phyloP scores from a whole-genome alignment of 805 yeast genomes.

The Clavispora santaluciae region DNA sequence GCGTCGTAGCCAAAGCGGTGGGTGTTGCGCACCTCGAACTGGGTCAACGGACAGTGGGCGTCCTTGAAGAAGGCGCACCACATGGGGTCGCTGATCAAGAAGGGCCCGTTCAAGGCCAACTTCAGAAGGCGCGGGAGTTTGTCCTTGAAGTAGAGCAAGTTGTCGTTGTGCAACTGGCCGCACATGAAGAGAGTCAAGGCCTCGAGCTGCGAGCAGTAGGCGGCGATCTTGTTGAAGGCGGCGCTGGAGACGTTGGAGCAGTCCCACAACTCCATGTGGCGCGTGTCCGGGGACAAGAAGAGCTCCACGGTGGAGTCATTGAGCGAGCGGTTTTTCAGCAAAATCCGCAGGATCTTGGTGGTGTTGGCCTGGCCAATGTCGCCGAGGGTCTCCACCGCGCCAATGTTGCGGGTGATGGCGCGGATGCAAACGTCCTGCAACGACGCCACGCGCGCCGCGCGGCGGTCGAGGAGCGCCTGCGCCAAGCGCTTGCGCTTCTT shows the following conservation, averaged over 20 bases:
- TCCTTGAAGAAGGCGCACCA: slow-evolving; percentile 75
- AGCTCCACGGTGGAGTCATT: slow-evolving; percentile 67
- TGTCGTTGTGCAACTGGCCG: slow-evolving; percentile 82
- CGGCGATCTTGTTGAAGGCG: slow-evolving; percentile 63
- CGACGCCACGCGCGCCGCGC: slow-evolving; percentile 57
- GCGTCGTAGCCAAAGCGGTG: slow-evolving; percentile 75
- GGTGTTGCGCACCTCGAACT: slow-evolving; percentile 70
- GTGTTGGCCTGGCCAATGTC: slow-evolving; percentile 76
- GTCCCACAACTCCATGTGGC: slow-evolving; percentile 76
- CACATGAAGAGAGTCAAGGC: slow-evolving; percentile 78
- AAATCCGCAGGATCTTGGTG: slow-evolving; percentile 66
- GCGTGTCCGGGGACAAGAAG: slow-evolving; percentile 60
- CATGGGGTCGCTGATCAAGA: slow-evolving; percentile 64
- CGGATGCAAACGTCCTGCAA: slow-evolving; percentile 80
- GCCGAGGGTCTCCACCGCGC: slow-evolving; percentile 76
- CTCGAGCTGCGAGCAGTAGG: slow-evolving; percentile 72
- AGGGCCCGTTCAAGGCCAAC: slow-evolving; percentile 82
- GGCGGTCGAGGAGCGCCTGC: slow-evolving; percentile 73
- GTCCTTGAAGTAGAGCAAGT: slow-evolving; percentile 55
- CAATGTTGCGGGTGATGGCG: slow-evolving; percentile 60
- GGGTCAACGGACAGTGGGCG: slow-evolving; percentile 49
- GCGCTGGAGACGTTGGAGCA: slow-evolving; percentile 74
- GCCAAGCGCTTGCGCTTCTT: slow-evolving; percentile 77
- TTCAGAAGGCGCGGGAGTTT: slow-evolving; percentile 53
- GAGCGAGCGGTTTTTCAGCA: slow-evolving; percentile 78